Percentiles rank a stretch among this genome's conserved stretches.
Conservation (phyloP, 2,329 filamentous ascomycete genomes). For the Setomelanomma holmii region DNA sequence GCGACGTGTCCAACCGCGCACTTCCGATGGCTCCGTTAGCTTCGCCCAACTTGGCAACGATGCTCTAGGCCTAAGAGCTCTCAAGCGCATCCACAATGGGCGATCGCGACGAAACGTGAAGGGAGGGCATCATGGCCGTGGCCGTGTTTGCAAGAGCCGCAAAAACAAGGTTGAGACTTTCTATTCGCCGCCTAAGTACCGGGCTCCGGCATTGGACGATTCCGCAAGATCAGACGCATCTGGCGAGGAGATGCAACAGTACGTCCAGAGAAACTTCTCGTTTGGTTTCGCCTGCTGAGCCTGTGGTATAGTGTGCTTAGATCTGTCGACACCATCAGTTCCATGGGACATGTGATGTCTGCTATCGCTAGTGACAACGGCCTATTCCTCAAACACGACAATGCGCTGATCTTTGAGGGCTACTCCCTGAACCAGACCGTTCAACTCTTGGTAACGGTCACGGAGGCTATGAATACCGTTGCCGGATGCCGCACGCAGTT, state of each 20-base stretch:
- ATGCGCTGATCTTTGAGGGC: conserved; percentile 34
- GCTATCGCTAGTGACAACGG: conserved; percentile 38
- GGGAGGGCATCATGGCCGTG: conserved; percentile 27
- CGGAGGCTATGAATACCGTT: conserved; percentile 43
- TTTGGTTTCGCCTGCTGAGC: conserved; percentile 45
- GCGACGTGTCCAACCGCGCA: conserved; percentile 45
- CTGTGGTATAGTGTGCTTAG: conserved; percentile 39
- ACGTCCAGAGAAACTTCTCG: conserved; percentile 35
- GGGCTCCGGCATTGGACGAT: conserved; percentile 27
- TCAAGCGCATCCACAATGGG: conserved; percentile 37
- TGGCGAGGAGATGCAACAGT: conserved; percentile 47
- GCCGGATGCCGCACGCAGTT: conserved; percentile 32
- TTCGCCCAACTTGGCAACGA: conserved; percentile 30
- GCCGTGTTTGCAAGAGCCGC: conserved; percentile 34
- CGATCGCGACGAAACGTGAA: conserved; percentile 31
- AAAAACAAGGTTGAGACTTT: conserved; percentile 18
- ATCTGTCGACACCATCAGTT: conserved; percentile 32
- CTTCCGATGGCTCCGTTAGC: conserved; percentile 25
- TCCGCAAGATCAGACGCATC: conserved; percentile 39
- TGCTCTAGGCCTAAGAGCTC: conserved; percentile 28
- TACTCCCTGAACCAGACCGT: conserved; percentile 39
- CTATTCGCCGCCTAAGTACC: conserved; percentile 29
- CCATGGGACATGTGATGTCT: conserved; percentile 32
- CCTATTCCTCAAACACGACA: conserved; percentile 47
- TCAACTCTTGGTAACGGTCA: conserved; percentile 34